Evolutionary conservation across 2,329 filamentous ascomycete genomes (phyloP), one percentile per base, ranked within the genome.

Genomic region (Lasiodiplodia hormozganensis): DNA sequence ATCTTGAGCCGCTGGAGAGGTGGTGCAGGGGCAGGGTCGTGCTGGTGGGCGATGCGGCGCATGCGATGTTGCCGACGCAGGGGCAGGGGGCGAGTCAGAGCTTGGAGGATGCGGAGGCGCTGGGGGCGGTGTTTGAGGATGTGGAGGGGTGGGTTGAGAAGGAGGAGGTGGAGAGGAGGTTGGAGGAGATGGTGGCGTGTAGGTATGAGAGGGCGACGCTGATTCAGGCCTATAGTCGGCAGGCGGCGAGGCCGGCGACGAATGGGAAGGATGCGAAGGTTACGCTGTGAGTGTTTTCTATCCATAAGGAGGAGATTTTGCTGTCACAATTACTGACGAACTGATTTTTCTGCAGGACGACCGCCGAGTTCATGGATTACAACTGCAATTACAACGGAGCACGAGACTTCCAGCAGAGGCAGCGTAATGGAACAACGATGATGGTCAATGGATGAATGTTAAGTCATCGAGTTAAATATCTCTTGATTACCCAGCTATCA

Each of bases 71-170:
- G 2, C 82, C 87, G 0, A 84, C 82, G 6, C 83, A 82, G 0
- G 86, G 86, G 2, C 86, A 88, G 74, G 87, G 87, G 0, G 82
- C 84, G 0, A 84, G 82, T 4, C 86, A 88, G 74, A 86, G 85
- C 0, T 72, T 89, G 12, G 86, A 89, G 73, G 87, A 89, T 74
- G 81, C 80, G 0, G 82, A 85, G 70, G 79, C 82, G 0, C 76
- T 87, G 11, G 76, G 21, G 54, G 68, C 28, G 51, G 72, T 31
- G 53, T 67, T 40, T 8, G 65, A 43, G 23, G 36, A 57, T 47
- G 62, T 43, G 53, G 52, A 18, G 10, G 69, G 64, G 65, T 5
- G 31, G 60, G 16, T 70, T 62, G 67, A 34, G 28, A 21, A 56
- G 60, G 70, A 69, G 62, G 62, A 60, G 62, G 28, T 57, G 54